Evolutionary conservation across 2,329 filamentous ascomycete genomes (phyloP).

Genomic region (Hypoxylon sp.): DNA sequence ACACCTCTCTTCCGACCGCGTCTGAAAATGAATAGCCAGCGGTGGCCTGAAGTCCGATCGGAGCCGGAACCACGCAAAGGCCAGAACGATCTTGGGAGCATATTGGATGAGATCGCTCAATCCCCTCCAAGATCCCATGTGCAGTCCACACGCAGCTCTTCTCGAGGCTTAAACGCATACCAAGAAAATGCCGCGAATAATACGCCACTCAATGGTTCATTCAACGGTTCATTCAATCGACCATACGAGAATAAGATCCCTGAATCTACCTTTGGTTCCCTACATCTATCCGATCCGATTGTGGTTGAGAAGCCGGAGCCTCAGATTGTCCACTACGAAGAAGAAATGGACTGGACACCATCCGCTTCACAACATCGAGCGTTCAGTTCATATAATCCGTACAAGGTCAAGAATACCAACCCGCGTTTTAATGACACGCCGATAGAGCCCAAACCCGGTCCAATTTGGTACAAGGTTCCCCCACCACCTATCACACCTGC

Average conservation of each 20-base stretch:
- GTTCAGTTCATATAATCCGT: conserved; percentile 63
- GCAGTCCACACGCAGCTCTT: conserved; percentile 13
- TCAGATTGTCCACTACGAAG: conserved; percentile 58
- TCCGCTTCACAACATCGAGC: conserved; percentile 70
- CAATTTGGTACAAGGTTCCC: conserved; percentile 80
- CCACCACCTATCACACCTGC: conserved; percentile 77
- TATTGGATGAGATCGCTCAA: conserved; percentile 52
- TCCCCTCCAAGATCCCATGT: conserved; percentile 17
- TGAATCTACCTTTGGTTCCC: conserved; percentile 40
- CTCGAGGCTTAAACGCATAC: conserved; percentile 1
- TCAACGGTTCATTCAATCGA: conserved; percentile 6
- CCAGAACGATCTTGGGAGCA: conserved; percentile 47
- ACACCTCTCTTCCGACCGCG: conserved; percentile 65
- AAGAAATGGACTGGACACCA: conserved; percentile 83
- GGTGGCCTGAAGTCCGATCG: conserved; percentile 46
- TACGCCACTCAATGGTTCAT: conserved; percentile 2
- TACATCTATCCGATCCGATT: conserved; percentile 43
- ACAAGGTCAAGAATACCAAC: conserved; percentile 59
- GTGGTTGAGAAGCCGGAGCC: conserved; percentile 34
- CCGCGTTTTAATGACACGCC: conserved; percentile 64
- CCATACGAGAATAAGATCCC: conserved; percentile 17
- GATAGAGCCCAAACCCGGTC: conserved; percentile 61
- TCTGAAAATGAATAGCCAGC: conserved; percentile 46
- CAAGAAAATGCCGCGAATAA: conserved; percentile 5
- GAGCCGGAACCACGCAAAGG: conserved; percentile 57